Evolutionary conservation across 371 early-diverging fungal species (phyloP), one percentile per base, ranked within the genome.

Genomic region (Rhizomucor miehei): DNA sequence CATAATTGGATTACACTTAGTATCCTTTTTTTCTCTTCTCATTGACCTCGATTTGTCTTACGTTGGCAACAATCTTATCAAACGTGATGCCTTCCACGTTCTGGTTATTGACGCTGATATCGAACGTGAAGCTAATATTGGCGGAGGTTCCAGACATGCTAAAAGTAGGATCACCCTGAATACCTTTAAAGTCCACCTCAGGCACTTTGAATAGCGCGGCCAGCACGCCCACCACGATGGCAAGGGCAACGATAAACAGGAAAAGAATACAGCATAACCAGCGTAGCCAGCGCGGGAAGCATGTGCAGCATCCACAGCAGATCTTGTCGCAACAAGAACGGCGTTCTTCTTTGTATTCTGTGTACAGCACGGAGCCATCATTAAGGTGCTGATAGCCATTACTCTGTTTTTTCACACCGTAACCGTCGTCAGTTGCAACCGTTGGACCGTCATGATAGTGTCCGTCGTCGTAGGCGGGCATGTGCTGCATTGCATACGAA

Each of bases 81-180:
- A 84, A 84, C 10, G 75, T 75, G 44, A 81, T 65, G 14, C 79
- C 69, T 53, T 75, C 64, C 47, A 80, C 66, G 51, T 84, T 84
- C 19, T 71, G 81, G 56, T 84, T 84, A 35, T 69, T 41, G 46
- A 84, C 79, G 17, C 57, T 59, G 34, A 84, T 80, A 44, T 67
- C 56, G 3, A 77, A 43, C 44, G 52, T 59, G 43, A 70, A 67
- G 19, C 21, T 50, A n/a, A 67, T 56, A 29, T 56, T 60, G 44
- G 56, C 57, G 8, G 56, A 44, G 9, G 56, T 65, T 35, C 70
- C 70, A 25, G 46, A 63, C 45, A 72, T 49, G 19, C 51, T 56
- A 51, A 62, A 62, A 8, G 21, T 34, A 13, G 75, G 73, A 13
- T 66, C 56, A 10, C 61, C 65, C 29, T 62, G 48, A 11, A 73